Conservation (phyloP, 306 rosid species). For the Betula pendula region DNA sequence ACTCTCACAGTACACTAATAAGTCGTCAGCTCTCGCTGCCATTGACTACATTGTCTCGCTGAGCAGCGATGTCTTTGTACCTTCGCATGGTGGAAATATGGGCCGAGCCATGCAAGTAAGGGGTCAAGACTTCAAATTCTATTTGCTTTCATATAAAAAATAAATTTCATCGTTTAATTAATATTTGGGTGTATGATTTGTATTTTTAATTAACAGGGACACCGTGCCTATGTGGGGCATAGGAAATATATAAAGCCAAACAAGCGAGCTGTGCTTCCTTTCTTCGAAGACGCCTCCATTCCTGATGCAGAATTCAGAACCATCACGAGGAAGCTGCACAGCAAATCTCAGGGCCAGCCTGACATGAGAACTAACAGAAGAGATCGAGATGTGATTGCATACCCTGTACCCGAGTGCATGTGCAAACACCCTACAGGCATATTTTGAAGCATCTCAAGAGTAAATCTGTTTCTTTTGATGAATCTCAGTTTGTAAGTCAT, state of each 20-base stretch:
- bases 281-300: constrained; percentile 35
- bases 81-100: constrained; percentile 61
- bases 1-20: constrained; percentile 42
- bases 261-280: constrained; percentile 43
- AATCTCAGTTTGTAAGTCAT: neutral
- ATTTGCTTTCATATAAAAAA: no score
- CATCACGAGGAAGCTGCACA: constrained; percentile 40
- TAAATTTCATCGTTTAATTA: no score
- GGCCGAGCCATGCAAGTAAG: constrained; percentile 57
- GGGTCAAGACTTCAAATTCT: neutral
- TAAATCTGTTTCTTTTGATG: neutral
- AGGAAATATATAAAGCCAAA: constrained; percentile 58
- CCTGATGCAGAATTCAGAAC: constrained; percentile 40
- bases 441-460: constrained; percentile 2
- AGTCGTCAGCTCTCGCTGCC: constrained; percentile 58
- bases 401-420: constrained; percentile 58
- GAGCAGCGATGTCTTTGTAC: constrained; percentile 53
- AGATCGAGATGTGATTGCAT: constrained; percentile 50
- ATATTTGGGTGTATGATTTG: neutral
- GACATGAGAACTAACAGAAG: constrained; percentile 42
- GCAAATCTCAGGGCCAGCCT: constrained; percentile 41
- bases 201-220: constrained; percentile 34
- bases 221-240: constrained; percentile 53
- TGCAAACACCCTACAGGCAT: constrained; percentile 28
- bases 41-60: constrained; percentile 56